Base-by-base conservation (phyloP, 352 stramenopile genomes). In the Globisporangium sylvaticum region DNA sequence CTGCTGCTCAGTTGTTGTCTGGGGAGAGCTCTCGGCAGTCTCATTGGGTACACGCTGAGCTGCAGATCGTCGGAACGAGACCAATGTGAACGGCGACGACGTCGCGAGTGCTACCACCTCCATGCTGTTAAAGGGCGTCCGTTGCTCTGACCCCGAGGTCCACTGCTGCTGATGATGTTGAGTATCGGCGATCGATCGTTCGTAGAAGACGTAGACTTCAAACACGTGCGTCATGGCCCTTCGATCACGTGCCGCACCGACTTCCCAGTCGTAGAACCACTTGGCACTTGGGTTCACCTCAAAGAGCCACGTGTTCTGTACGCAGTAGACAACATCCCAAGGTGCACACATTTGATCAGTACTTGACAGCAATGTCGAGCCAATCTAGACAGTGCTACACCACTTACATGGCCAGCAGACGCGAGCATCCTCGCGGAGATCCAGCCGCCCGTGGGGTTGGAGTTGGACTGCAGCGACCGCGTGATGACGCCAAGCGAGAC, bases 231-330 rank as follows among this genome's bases (percentile, higher is more conserved):
- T 25, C 58, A 54, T 64, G 24, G 44, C 39, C n/a, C 58, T 34
- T 24, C 58, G 58, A 18, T 64, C 58, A 10, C 58, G 58, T 22
- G 58, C 44, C 31, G 58, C 58, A 10, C 58, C 58, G 3, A 64
- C 58, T 29, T 64, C 58, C 58, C 58, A 64, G 37, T 52, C n/a
- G 39, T 64, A 64, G 14, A 52, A 64, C 58, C 58, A 64, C 25
- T 52, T 48, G 31, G 37, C 39, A 18, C 27, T n/a, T 22, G 39
- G 39, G 24, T 64, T 64, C 34, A 64, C 44, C 24, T 64, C 58
- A 44, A 64, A 64, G 18, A 64, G 37, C 58, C 58, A 64, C 31
- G 58, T 18, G 25, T 64, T 64, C n/a, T n/a, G n/a, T n/a, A n/a
- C n/a, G n/a, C n/a, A n/a, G n/a, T n/a, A n/a, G n/a, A n/a, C n/a